Conservation (phyloP, 2,329 filamentous ascomycete species). For the Metarhizium album region DNA sequence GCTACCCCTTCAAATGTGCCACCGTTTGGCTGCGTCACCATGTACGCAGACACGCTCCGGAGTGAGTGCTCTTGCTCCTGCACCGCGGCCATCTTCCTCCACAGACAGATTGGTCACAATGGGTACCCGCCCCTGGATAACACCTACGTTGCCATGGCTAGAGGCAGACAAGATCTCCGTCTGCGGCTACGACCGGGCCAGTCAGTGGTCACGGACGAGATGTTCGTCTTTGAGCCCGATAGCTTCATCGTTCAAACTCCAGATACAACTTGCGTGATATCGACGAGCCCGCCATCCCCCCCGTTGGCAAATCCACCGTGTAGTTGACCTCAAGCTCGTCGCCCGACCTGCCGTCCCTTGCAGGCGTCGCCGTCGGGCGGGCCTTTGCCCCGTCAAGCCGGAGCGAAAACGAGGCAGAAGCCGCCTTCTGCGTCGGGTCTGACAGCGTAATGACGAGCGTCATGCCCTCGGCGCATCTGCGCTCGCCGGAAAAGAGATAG, state of each 20-base stretch:
- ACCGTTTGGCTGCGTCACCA: no score
- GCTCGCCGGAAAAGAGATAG: constrained; percentile 8
- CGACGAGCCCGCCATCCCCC: constrained; percentile 12
- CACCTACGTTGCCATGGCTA: no score
- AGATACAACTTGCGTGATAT: constrained; percentile 5
- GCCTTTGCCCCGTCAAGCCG: background rate
- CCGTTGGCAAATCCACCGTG: constrained; percentile 6
- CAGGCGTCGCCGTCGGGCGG: background rate
- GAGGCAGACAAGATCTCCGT: no score
- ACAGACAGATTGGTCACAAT: no score
- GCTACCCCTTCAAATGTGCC: no score
- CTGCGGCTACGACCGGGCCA: no score
- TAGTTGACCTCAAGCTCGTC: constrained; percentile 5
- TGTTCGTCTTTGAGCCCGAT: no score
- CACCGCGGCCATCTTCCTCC: no score
- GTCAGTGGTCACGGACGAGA: no score
- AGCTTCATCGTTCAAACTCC: background rate
- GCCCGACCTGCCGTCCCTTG: background rate
- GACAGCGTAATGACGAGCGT: constrained; percentile 9
- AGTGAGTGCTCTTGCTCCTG: no score
- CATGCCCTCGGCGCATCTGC: constrained; percentile 2
- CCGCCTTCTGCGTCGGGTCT: constrained; percentile 13
- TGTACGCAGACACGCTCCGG: no score
- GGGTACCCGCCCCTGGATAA: no score
- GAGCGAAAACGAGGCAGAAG: constrained; percentile 6